Base-by-base conservation (phyloP, 768 basidiomycete species). In the Suillus tomentosus region DNA sequence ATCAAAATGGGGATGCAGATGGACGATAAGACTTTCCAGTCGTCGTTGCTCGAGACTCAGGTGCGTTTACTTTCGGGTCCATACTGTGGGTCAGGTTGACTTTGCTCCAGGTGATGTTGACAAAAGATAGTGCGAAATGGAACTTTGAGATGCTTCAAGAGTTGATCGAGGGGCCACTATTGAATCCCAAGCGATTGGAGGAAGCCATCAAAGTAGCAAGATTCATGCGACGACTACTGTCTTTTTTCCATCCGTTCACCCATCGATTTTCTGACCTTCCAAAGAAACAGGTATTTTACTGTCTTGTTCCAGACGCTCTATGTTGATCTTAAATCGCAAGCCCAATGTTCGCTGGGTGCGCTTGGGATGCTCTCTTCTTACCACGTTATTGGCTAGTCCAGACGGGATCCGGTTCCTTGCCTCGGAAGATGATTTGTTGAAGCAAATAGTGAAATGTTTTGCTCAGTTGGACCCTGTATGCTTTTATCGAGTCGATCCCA, bases 21-120 rank as follows among this genome's bases (percentile, higher is more conserved):
- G 87, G 97, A 99, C 73, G 97, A 99, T 75, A 89, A 84, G 73
- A 85, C 90, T 5, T 99, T 99, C 77, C 94, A 96, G 71, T 81
- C 88, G 5, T 84, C 82, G 47, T 79, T 99, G 58, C 81, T 95
- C 24, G 95, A 97, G 69, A 94, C 94, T 2, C 92, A 95, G 77
- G 94, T 94, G 60, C 65, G 73, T 73, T 14, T 27, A 15, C 15
- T 51, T 64, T 34, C 24, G 43, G 19, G 15, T 39, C 31, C 42
- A 64, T 61, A 24, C 15, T n/a, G 60, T n/a, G 42, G 43, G 39
- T 51, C 42, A 55, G 22, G n/a, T 9, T 53, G 40, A 34, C 55
- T 68, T 36, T 60, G 10, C 31, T 43, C 62, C 67, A 94, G 92
- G 91, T 96, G 14, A 90, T 93, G 81, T 80, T 90, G 36, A 90